Evolutionary conservation across 306 rosid genomes (phyloP).

Genomic region (Crotalaria pallida): DNA sequence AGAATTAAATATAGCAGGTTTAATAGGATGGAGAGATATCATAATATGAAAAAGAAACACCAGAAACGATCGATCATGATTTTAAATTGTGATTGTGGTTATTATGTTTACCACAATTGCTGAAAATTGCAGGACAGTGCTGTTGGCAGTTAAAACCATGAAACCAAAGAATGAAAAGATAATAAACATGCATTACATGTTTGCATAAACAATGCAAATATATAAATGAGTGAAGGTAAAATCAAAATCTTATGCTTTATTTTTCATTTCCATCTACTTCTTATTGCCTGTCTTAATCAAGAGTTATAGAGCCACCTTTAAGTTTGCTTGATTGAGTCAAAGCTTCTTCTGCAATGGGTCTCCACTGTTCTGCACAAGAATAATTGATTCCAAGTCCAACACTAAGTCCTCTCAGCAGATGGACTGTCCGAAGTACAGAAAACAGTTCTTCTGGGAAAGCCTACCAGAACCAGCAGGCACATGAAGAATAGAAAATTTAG

Average conservation of each 20-base stretch:
- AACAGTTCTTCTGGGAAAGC: constrained; percentile 93
- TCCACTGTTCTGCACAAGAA: constrained; percentile 97
- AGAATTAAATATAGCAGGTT: background rate
- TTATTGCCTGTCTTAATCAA: background rate
- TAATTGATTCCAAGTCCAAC: constrained; percentile 94
- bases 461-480: constrained; percentile 34
- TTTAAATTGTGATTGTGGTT: too few species aligned
- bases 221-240: background rate
- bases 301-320: constrained; percentile 48
- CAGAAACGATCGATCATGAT: background rate
- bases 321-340: constrained; percentile 61
- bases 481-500: background rate
- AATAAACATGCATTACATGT: background rate
- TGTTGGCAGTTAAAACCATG: too few species aligned
- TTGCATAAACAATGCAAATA: constrained; percentile 8
- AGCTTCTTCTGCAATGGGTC: constrained; percentile 92
- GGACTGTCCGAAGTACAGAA: constrained; percentile 91
- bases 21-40: background rate
- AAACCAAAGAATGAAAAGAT: background rate
- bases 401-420: constrained; percentile 88
- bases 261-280: constrained; percentile 8
- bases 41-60: background rate
- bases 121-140: too few species aligned
- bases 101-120: too few species aligned
- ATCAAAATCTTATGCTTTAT: background rate